These are phyloP conservation scores for Aspergillus tanneri DNA, from an alignment of 2,329 filamentous ascomycete genomes.

Conservation along the genomic window DNA sequence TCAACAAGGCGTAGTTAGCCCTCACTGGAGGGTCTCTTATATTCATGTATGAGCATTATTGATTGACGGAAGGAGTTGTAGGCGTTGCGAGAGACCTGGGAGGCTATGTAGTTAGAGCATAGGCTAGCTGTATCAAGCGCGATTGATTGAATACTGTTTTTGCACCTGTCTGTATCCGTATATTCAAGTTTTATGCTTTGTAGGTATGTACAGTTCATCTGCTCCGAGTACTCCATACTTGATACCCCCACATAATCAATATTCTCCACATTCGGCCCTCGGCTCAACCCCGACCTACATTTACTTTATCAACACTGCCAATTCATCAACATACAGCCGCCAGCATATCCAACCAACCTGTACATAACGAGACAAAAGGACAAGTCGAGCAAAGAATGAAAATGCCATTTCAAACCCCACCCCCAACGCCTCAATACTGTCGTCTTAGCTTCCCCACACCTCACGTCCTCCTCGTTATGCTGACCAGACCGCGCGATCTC, in stretches of 20 bases:
- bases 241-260: not conserved
- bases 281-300: conserved; percentile 5
- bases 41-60: conserved; percentile 1
- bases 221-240: no score
- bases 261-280: conserved; percentile 16
- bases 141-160: no score
- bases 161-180: no score
- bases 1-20: conserved; percentile 79
- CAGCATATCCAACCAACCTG: not conserved
- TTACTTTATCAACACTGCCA: not conserved
- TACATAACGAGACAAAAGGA: no score
- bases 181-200: no score
- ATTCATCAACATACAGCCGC: not conserved
- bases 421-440: conserved; percentile 32
- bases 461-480: conserved; percentile 49
- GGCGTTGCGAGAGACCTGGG: conserved; percentile 13
- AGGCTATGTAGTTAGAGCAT: not conserved
- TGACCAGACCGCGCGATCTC: conserved; percentile 44
- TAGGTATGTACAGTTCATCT: no score
- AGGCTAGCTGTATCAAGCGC: not conserved
- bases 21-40: no score
- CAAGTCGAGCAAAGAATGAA: no score
- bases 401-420: conserved; percentile 33
- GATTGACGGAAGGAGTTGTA: conserved; percentile 11
- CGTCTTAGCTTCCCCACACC: conserved; percentile 45